These are phyloP conservation scores for Nakataea oryzae DNA, from an alignment of 2,329 filamentous ascomycete genomes.

Conservation along the genomic window DNA sequence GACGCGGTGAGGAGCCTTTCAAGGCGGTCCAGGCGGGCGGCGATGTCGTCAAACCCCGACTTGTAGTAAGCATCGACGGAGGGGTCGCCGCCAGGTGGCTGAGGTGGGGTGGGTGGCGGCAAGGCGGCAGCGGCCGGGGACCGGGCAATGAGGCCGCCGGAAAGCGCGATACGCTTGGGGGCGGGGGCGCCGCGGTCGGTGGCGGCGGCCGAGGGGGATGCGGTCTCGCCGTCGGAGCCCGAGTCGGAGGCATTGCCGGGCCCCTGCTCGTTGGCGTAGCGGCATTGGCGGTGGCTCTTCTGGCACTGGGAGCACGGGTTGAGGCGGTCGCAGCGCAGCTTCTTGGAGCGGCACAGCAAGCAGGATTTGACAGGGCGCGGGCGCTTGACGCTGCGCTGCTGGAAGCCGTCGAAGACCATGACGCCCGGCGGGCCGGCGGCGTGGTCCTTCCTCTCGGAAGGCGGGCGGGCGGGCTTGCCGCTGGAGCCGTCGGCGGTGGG, in stretches of 20 bases:
- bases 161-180: slow-evolving; percentile 3
- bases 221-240: slow-evolving; percentile 9
- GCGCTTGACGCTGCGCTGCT: slow-evolving; percentile 34
- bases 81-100: slow-evolving; percentile 5
- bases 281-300: slow-evolving; percentile 42
- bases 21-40: slow-evolving; percentile 39
- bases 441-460: background rate
- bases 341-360: slow-evolving; percentile 46
- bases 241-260: slow-evolving; percentile 33
- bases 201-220: slow-evolving; percentile 13
- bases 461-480: background rate
- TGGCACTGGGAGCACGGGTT: slow-evolving; percentile 47
- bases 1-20: slow-evolving; percentile 34
- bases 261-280: slow-evolving; percentile 35
- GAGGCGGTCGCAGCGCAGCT: slow-evolving; percentile 45
- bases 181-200: slow-evolving; percentile 9
- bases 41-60: slow-evolving; percentile 32
- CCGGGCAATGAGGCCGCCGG: slow-evolving; percentile 3
- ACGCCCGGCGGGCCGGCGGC: background rate
- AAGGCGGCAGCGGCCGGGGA: background rate
- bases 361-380: slow-evolving; percentile 46
- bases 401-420: slow-evolving; percentile 10
- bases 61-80: background rate
- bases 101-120: slow-evolving; percentile 1
- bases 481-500: background rate